Evolutionary conservation across 129 eudicot genomes (phyloP).

Genomic region (Artemisia annua): DNA sequence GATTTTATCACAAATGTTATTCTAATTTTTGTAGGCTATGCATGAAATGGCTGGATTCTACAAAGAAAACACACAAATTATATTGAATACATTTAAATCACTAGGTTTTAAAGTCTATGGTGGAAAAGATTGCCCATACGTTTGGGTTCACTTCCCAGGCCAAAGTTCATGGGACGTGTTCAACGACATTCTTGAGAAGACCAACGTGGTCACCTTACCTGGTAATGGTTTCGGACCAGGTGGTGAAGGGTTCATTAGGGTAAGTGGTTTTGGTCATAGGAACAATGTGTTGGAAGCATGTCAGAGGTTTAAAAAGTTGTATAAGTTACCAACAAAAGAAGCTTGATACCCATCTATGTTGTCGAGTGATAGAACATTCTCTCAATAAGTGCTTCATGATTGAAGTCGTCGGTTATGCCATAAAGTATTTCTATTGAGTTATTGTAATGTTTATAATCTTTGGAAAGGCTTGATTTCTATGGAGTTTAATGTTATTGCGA

Average conservation of each 20-base stretch:
- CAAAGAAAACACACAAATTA: slow-evolving; percentile 80
- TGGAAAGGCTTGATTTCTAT: slow-evolving; percentile 9
- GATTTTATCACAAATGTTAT: not conserved
- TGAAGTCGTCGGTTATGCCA: not conserved
- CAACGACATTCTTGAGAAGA: slow-evolving; percentile 89
- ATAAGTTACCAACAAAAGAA: slow-evolving; percentile 47
- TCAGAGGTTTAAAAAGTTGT: slow-evolving; percentile 80
- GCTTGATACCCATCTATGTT: not conserved
- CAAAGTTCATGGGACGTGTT: slow-evolving; percentile 97
- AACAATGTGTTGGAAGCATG: slow-evolving; percentile 86
- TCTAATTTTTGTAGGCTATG: slow-evolving; percentile 69
- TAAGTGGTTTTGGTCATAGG: slow-evolving; percentile 90
- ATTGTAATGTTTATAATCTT: too few relatives aligned
- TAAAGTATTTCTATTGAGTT: too few relatives aligned
- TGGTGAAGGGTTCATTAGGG: slow-evolving; percentile 95
- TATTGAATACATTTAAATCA: slow-evolving; percentile 85
- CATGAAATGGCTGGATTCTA: slow-evolving; percentile 81
- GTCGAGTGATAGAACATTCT: slow-evolving; percentile 17
- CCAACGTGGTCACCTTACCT: slow-evolving; percentile 90
- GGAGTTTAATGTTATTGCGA: slow-evolving; percentile 1
- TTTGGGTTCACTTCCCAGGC: slow-evolving; percentile 96
- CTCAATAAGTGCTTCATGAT: slow-evolving; percentile 7
- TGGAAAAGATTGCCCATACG: slow-evolving; percentile 91
- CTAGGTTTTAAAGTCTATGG: slow-evolving; percentile 92
- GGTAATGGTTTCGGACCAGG: slow-evolving; percentile 99